These are phyloP conservation scores for Scolecobasidium constrictum DNA, from an alignment of 2,329 filamentous ascomycete genomes.

Conservation along the genomic window DNA sequence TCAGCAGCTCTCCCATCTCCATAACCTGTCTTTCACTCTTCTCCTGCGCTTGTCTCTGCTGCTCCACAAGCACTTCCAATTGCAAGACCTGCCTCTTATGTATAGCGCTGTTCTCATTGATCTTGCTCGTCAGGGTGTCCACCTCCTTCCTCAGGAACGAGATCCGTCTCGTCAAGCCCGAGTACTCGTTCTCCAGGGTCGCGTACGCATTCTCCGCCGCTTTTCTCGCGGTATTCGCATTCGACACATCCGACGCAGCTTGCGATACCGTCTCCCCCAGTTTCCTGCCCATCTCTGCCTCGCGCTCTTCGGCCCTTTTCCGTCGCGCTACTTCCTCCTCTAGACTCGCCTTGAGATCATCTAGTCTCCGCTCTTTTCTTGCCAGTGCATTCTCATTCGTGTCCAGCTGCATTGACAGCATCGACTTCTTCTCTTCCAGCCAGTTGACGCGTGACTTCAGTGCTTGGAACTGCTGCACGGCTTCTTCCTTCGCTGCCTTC, in stretches of 20 bases:
- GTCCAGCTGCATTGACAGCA: constrained; percentile 51
- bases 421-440: constrained; percentile 57
- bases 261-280: constrained; percentile 48
- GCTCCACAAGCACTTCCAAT: constrained; percentile 49
- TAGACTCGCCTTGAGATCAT: constrained; percentile 50
- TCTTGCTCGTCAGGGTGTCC: not conserved
- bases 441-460: constrained; percentile 59
- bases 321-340: constrained; percentile 51
- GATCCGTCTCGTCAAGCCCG: constrained; percentile 6
- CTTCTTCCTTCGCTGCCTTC: constrained; percentile 45
- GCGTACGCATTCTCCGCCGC: constrained; percentile 55
- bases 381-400: constrained; percentile 57
- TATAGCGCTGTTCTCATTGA: constrained; percentile 26
- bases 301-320: constrained; percentile 43
- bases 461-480: constrained; percentile 51
- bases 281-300: constrained; percentile 47
- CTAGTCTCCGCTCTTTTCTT: constrained; percentile 60
- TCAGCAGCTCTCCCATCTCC: constrained; percentile 46
- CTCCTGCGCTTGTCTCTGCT: constrained; percentile 56
- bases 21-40: constrained; percentile 49
- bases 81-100: constrained; percentile 17
- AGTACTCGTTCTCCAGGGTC: constrained; percentile 50
- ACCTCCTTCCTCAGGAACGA: constrained; percentile 4
- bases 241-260: constrained; percentile 49
- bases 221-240: constrained; percentile 25